Base-by-base conservation (phyloP, 768 basidiomycete species). In the Pilatotrama ljubarskyi region DNA sequence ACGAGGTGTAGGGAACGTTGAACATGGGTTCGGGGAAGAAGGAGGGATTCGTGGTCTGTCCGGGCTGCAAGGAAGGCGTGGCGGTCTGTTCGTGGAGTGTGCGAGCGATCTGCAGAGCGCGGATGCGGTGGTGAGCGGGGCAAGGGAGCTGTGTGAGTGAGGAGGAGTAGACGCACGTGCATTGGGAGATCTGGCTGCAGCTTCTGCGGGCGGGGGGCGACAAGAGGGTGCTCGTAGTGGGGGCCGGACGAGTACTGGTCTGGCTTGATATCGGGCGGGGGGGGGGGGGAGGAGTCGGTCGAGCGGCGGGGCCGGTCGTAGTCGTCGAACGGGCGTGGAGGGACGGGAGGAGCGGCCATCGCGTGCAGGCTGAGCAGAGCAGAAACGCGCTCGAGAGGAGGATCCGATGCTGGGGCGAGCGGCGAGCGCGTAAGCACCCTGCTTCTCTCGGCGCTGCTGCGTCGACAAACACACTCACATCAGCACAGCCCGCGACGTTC, bases 191-290 rank as follows among this genome's bases (percentile, higher is more conserved):
- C 78, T 10, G 84, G 84, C 64, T 86, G 83, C 13, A 86, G 56
- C 38, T 83, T 80, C 64, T 87, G 84, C 0, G 89, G 87, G 11
- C 84, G 77, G 5, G 89, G 89, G 0, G 89, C 89, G 2, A 80
- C 80, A 18, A 90, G 72, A 3, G 87, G 78, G 60, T 83, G 67
- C 63, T 79, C 79, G 59, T 78, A 83, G 62, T 85, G 84, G 15
- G 79, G 84, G 0, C 72, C 74, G 2, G 82, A 79, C 18, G 65
- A 68, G 15, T 69, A 65, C 20, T 68, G 60, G 11, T 65, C 61
- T 26, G 57, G 64, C 56, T 68, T 66, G 51, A 79, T 73, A 50
- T 73, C 71, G 7, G 79, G 75, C 6, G 83, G 82, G 5, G 78
- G 72, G 7, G 83, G 83, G 1, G 84, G 83, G 1, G 53, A 29